Percentiles rank a stretch among this genome's conserved stretches.
phyloP scores from a whole-genome alignment of 768 basidiomycete species.

The Suillus lakei region DNA sequence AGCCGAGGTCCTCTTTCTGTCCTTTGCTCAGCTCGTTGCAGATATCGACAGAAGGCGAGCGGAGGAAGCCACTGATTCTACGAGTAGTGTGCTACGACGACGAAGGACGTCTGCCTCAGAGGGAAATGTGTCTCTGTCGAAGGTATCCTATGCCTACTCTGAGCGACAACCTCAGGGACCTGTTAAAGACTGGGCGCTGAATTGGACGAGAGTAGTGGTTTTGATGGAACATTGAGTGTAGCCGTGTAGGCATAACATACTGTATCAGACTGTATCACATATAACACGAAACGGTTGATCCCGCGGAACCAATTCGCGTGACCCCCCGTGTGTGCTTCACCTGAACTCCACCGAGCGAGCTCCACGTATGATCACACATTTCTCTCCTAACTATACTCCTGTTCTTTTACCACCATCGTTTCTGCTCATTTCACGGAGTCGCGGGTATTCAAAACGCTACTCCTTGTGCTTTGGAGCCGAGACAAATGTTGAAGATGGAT shows the following conservation, averaged over 20 bases:
- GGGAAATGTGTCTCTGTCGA: conserved; percentile 22
- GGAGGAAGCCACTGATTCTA: conserved; percentile 46
- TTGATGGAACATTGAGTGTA: conserved; percentile 6
- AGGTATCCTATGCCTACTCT: conserved; percentile 51
- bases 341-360: too few species aligned
- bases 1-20: conserved; percentile 95
- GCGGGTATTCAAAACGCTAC: too few species aligned
- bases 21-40: conserved; percentile 85
- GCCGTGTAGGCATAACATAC: conserved; percentile 7
- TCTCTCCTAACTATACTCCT: too few species aligned
- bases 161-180: conserved; percentile 65
- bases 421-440: too few species aligned
- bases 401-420: too few species aligned
- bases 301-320: too few species aligned
- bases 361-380: too few species aligned
- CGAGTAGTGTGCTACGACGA: conserved; percentile 36
- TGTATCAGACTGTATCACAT: too few species aligned
- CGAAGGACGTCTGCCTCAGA: conserved; percentile 28
- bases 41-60: conserved; percentile 84
- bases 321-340: too few species aligned
- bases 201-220: neutral
- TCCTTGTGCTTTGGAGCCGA: too few species aligned
- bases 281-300: too few species aligned
- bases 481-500: too few species aligned
- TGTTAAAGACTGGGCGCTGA: conserved; percentile 54